phyloP scores from a whole-genome alignment of 495 filamentous ascomycete species.

The Sabuloglossum arenarium region DNA sequence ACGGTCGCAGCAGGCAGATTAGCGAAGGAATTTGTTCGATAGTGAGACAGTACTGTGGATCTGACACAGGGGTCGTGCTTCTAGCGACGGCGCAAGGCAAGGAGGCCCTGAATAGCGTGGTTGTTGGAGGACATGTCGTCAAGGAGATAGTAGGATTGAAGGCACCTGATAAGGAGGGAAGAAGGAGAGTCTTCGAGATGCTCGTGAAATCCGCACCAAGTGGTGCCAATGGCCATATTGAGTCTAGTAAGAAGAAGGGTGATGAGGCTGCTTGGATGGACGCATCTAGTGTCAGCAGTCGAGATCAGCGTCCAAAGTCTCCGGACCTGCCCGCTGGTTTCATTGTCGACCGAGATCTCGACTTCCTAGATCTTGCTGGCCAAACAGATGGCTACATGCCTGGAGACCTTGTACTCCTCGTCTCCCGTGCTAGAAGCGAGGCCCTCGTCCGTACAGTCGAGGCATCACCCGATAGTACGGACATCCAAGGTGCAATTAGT shows the following conservation, averaged over 20 bases:
- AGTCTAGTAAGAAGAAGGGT: slow-evolving; percentile 12
- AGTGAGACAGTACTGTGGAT: slow-evolving; percentile 56
- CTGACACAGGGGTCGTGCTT: slow-evolving; percentile 60
- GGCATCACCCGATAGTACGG: slow-evolving; percentile 14
- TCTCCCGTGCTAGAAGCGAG: slow-evolving; percentile 76
- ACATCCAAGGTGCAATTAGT: slow-evolving; percentile 25
- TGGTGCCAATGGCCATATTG: slow-evolving; percentile 17
- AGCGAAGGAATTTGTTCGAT: slow-evolving; percentile 75
- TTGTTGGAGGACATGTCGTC: slow-evolving; percentile 62
- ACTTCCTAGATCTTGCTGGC: slow-evolving; percentile 80
- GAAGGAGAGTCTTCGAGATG: slow-evolving; percentile 53
- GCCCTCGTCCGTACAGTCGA: slow-evolving; percentile 57
- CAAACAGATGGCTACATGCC: slow-evolving; percentile 96
- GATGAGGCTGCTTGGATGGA: slow-evolving; percentile 53
- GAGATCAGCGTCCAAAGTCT: slow-evolving; percentile 20
- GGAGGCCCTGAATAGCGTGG: slow-evolving; percentile 61
- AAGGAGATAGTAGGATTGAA: slow-evolving; percentile 67
- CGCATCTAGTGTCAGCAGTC: slow-evolving; percentile 26
- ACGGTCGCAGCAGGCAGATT: slow-evolving; percentile 74
- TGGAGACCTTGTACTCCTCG: slow-evolving; percentile 69
- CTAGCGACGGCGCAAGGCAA: slow-evolving; percentile 86
- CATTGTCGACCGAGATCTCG: slow-evolving; percentile 48
- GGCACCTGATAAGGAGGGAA: slow-evolving; percentile 82
- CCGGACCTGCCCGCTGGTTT: slow-evolving; percentile 36
- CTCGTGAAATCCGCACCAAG: slow-evolving; percentile 16